Conservation (phyloP, 2,329 filamentous ascomycete species). For the Cordyceps cateniannulata region DNA sequence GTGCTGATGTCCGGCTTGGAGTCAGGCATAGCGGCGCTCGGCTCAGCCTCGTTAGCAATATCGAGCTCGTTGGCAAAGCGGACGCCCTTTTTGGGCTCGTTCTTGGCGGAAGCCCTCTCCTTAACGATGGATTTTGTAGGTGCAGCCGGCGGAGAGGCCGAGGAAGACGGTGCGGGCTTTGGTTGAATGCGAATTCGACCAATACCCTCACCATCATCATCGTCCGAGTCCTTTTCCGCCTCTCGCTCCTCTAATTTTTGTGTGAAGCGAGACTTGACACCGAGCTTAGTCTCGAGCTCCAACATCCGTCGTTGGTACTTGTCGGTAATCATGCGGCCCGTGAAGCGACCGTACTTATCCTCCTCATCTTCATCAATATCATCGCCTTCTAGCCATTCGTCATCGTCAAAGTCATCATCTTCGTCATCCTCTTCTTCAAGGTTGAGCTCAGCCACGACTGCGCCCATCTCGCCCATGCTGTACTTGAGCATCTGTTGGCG, state of each 20-base stretch:
- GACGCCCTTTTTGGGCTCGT: conserved; percentile 58
- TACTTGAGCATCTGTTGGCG: conserved; percentile 89
- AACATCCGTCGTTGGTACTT: conserved; percentile 79
- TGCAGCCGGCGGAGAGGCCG: conserved; percentile 12
- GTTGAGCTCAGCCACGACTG: conserved; percentile 86
- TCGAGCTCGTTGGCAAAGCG: conserved; percentile 73
- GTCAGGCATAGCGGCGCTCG: conserved; percentile 14
- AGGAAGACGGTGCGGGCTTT: conserved; percentile 18
- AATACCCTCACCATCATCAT: conserved; percentile 44
- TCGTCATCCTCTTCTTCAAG: conserved; percentile 63
- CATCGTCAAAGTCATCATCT: conserved; percentile 42
- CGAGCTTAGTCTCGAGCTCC: conserved; percentile 71
- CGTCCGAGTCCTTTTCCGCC: conserved; percentile 30
- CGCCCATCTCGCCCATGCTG: conserved; percentile 78
- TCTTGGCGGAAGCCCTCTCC: conserved; percentile 20
- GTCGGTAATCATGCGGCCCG: conserved; percentile 58
- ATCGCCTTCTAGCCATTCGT: conserved; percentile 50
- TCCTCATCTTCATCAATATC: conserved; percentile 57
- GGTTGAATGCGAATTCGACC: conserved; percentile 44
- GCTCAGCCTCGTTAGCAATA: conserved; percentile 45
- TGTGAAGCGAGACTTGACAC: conserved; percentile 46
- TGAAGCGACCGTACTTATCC: conserved; percentile 71
- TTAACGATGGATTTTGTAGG: conserved; percentile 29
- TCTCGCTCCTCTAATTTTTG: conserved; percentile 47
- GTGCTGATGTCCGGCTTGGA: conserved; percentile 22